These are phyloP conservation scores for Eucalyptus paniculata DNA, from an alignment of 345 rosid species.

Conservation along the genomic window DNA sequence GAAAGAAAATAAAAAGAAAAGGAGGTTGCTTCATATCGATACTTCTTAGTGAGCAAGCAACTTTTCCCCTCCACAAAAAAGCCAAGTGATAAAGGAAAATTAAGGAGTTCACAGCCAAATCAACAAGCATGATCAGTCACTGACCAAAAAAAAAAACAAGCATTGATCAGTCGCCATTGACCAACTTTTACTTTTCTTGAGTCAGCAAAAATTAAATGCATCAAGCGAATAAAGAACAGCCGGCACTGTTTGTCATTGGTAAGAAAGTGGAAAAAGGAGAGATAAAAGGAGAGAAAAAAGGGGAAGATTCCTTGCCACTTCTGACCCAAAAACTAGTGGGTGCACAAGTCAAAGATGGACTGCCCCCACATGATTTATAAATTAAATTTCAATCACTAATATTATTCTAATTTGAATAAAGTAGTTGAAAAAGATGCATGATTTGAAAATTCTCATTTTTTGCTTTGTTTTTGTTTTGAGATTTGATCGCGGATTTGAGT, in stretches of 20 bases:
- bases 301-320: neutral
- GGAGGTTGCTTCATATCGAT: neutral
- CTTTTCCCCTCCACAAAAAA: neutral
- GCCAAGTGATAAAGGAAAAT: neutral
- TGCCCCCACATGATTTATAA: neutral
- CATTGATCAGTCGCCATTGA: neutral
- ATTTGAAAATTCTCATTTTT: neutral
- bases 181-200: neutral
- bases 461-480: neutral
- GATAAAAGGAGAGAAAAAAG: neutral
- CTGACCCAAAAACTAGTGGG: neutral
- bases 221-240: neutral
- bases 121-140: neutral
- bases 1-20: neutral
- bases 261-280: neutral
- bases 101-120: neutral
- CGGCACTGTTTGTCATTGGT: neutral
- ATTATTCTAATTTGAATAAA: neutral
- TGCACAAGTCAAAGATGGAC: neutral
- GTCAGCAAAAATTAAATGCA: neutral
- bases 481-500: accelerated
- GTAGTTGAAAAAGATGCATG: neutral
- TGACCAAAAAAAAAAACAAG: too few species aligned
- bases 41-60: neutral
- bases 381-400: neutral